Evolutionary conservation across 148 eudicot genomes (phyloP).

Genomic region (Vaccinium corymbosum): DNA sequence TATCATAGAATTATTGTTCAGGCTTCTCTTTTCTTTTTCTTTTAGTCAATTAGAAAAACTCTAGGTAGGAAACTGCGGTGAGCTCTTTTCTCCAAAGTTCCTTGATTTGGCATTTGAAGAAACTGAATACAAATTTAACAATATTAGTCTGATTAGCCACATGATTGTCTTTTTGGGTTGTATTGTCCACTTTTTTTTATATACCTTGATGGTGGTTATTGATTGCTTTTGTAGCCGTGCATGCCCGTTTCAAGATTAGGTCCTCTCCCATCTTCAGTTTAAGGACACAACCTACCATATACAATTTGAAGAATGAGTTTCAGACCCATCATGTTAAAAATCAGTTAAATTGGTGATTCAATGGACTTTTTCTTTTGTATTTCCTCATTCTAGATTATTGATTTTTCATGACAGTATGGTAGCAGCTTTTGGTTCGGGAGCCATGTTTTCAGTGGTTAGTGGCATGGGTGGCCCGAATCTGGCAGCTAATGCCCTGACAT

Average conservation of each 20-base stretch:
- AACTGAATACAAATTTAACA: neutral
- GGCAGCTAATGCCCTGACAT: conserved; percentile 54
- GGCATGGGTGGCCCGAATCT: conserved; percentile 94
- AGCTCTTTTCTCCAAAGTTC: neutral
- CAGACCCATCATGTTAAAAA: neutral
- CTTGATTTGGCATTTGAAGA: neutral
- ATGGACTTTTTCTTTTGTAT: neutral
- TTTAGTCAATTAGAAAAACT: neutral
- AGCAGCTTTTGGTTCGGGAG: conserved; percentile 97
- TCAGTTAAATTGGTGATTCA: neutral
- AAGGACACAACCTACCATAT: neutral
- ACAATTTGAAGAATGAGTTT: neutral
- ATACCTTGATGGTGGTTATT: neutral
- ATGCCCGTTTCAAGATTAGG: neutral
- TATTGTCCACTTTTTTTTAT: neutral
- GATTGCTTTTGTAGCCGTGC: neutral
- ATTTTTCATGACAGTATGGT: conserved; percentile 63
- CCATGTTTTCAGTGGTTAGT: conserved; percentile 83
- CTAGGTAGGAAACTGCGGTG: neutral
- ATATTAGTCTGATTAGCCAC: neutral
- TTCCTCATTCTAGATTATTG: neutral
- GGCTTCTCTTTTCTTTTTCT: neutral
- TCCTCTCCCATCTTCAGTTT: neutral
- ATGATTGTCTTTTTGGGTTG: neutral
- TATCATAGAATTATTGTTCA: neutral